Conservation (phyloP, 306 rosid species). For the Crotalaria pallida region DNA sequence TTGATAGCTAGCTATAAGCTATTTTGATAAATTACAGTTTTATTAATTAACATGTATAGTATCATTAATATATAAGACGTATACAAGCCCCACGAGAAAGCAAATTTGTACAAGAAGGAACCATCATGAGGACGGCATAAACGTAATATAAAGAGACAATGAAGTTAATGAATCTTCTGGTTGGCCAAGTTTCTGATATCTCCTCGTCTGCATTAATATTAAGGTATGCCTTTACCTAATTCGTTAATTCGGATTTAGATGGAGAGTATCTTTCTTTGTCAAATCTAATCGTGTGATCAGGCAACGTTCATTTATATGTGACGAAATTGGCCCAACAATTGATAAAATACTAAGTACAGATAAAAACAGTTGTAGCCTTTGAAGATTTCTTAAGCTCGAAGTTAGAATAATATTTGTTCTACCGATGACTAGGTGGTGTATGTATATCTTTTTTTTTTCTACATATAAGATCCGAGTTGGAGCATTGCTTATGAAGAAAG, state of each 20-base stretch:
- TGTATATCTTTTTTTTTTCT: too few relatives aligned
- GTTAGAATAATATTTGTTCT: neutral
- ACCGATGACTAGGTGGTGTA: too few relatives aligned
- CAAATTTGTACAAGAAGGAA: conserved; percentile 29
- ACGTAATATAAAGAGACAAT: neutral
- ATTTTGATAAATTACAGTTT: too few relatives aligned
- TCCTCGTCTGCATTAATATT: neutral
- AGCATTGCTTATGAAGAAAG: too few relatives aligned
- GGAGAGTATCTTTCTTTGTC: conserved; percentile 8
- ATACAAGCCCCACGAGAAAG: neutral
- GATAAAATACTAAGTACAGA: too few relatives aligned
- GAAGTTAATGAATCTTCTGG: neutral
- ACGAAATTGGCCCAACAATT: too few relatives aligned
- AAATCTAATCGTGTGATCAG: conserved; percentile 3
- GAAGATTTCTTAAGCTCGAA: neutral
- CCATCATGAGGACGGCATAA: neutral
- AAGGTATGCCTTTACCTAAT: neutral
- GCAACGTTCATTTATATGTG: conserved; percentile 17
- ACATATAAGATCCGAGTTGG: too few relatives aligned
- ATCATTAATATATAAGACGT: too few relatives aligned
- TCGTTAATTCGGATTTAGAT: neutral
- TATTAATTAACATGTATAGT: too few relatives aligned
- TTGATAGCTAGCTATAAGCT: too few relatives aligned
- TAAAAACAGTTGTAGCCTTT: neutral
- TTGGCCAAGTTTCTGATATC: neutral